Percentiles rank a stretch among this genome's conserved stretches.
Evolutionary conservation across 441 rosid species (phyloP).

Genomic region (Arabidopsis lyrata): DNA sequence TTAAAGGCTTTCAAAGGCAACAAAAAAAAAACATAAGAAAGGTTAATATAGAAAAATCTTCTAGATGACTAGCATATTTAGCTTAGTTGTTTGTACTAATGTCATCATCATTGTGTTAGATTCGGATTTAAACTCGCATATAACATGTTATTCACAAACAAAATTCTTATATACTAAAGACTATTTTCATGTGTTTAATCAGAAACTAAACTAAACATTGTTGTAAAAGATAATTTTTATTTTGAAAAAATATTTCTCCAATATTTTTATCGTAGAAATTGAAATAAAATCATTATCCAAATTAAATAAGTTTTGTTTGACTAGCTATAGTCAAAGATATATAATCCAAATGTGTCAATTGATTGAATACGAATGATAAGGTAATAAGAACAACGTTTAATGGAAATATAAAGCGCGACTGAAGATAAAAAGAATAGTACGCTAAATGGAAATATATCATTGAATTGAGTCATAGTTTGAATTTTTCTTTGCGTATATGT

Average conservation of each 20-base stretch:
- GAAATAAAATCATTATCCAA: not conserved
- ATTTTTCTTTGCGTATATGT: too few relatives aligned
- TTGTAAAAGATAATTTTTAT: not conserved
- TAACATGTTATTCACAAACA: not conserved
- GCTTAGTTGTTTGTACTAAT: not conserved
- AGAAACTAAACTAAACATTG: not conserved
- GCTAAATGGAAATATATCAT: not conserved
- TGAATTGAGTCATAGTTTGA: not conserved
- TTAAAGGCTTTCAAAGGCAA: not conserved
- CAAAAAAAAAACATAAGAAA: not conserved
- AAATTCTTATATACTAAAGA: not conserved
- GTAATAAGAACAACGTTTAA: not conserved
- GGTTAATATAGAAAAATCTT: not conserved
- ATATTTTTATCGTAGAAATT: not conserved
- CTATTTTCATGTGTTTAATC: not conserved
- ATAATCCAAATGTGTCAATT: not conserved
- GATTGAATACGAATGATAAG: not conserved
- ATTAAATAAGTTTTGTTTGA: constrained; percentile 5
- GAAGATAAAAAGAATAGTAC: not conserved
- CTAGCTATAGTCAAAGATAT: constrained; percentile 14
- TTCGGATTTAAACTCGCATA: not conserved
- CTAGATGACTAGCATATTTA: not conserved
- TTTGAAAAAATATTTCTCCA: not conserved
- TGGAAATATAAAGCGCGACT: not conserved
- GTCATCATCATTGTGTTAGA: not conserved